Percentiles rank a stretch among this genome's conserved stretches.
These are phyloP conservation scores for Bonia amplexicaulis DNA, from an alignment of 176 grass and related monocot species.

Conservation along the genomic window DNA sequence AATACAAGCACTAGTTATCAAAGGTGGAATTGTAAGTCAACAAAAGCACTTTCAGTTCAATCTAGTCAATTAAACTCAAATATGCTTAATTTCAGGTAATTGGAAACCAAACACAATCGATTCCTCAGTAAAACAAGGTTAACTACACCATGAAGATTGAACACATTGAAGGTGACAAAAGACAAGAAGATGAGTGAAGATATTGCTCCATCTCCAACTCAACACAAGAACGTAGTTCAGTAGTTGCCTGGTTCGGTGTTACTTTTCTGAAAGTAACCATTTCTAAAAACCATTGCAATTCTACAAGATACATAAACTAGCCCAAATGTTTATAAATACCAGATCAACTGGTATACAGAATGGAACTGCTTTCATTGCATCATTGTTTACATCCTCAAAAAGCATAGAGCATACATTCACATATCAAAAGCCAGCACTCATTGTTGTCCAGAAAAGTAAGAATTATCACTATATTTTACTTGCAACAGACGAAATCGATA, in stretches of 20 bases:
- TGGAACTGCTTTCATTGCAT: background rate
- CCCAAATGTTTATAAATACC: background rate
- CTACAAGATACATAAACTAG: background rate
- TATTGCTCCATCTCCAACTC: background rate
- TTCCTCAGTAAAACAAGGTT: background rate
- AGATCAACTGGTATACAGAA: slow-evolving; percentile 3
- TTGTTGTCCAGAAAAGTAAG: slow-evolving; percentile 30
- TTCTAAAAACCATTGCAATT: slow-evolving; percentile 16
- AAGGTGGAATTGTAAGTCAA: background rate
- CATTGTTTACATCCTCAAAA: slow-evolving; percentile 34
- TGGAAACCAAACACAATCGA: background rate
- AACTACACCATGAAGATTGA: background rate
- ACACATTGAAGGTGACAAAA: background rate
- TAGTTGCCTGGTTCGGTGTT: background rate
- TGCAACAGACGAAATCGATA: slow-evolving; percentile 6
- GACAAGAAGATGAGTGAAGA: background rate
- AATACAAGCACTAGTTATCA: background rate
- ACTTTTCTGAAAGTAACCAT: background rate
- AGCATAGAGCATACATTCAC: slow-evolving; percentile 8
- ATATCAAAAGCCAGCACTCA: slow-evolving; percentile 7
- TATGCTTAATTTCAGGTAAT: background rate
- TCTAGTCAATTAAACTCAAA: background rate
- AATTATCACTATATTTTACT: slow-evolving; percentile 6
- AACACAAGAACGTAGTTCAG: background rate
- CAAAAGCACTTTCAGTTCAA: background rate